These are phyloP conservation scores for Jackrogersella minutella DNA, from an alignment of 495 filamentous ascomycete species.

Conservation along the genomic window DNA sequence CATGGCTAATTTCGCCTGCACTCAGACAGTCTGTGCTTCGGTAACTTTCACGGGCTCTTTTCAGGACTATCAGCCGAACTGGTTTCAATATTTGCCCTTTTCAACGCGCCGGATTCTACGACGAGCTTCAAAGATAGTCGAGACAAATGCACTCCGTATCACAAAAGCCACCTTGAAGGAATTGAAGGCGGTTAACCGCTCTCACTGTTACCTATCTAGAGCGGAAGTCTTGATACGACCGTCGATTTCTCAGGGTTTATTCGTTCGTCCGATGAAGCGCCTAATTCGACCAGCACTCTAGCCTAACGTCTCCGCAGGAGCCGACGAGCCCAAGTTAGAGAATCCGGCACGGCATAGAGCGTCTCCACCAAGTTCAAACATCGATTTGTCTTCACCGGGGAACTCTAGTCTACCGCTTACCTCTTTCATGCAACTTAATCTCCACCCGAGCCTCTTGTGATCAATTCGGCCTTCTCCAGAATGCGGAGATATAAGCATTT, in stretches of 20 bases:
- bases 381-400: constrained; percentile 31
- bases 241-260: constrained; percentile 5
- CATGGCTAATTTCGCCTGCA: constrained; percentile 14
- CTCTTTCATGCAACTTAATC: constrained; percentile 33
- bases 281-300: constrained; percentile 12
- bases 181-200: constrained; percentile 9
- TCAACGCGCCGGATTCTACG: background rate
- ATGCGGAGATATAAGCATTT: constrained; percentile 29
- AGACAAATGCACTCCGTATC: constrained; percentile 21
- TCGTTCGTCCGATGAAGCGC: constrained; percentile 37
- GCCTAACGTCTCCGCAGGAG: constrained; percentile 13
- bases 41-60: background rate
- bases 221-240: constrained; percentile 8
- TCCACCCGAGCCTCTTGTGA: constrained; percentile 12
- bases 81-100: background rate
- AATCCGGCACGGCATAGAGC: constrained; percentile 22
- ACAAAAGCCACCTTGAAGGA: constrained; percentile 2
- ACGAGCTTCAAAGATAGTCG: constrained; percentile 5
- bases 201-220: constrained; percentile 1
- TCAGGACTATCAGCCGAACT: background rate
- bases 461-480: constrained; percentile 26
- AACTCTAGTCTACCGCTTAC: constrained; percentile 22
- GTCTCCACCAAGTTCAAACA: constrained; percentile 39
- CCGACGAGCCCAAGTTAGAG: constrained; percentile 8
- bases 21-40: constrained; percentile 3